Base-by-base conservation (phyloP, 495 filamentous ascomycete genomes). In the Penicillium atrosanguineum region DNA sequence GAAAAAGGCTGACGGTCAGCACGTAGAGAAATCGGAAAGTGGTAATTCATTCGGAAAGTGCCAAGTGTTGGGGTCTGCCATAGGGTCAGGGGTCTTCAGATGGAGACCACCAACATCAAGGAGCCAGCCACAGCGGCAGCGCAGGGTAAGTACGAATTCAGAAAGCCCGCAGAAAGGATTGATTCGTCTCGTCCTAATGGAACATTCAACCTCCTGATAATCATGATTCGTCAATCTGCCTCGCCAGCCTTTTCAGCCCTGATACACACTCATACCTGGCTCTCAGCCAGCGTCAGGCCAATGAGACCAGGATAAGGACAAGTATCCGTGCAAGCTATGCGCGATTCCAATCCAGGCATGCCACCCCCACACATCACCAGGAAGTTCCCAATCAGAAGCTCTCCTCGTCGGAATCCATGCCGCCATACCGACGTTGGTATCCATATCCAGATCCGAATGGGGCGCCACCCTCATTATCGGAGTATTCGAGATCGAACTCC, bases 401-500 rank as follows among this genome's bases (percentile, higher is more conserved):
- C 40, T 72, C 70, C 46, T 72, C 68, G 43, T 72, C 72, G 15
- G 65, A 72, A 42, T 72, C 65, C 44, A 60, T 50, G 42, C 56
- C 59, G 51, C 52, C 61, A 44, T 50, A 57, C 15, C 58, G 55
- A 39, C 50, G 52, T 43, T 64, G 60, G 44, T 58, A 65, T 48
- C 58, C 54, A 47, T 40, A 57, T 41, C 63, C 66, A 52, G 29
- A 56, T 29, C 55, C 50, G 42, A 52, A 50, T 16, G 46, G 29
- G 15, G 41, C 50, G 6, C 62, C 63, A 19, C 62, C 64, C 28
- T 83, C 81, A 45, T 75, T 76, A 44, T 74, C 75, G 41, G 74
- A 81, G 23, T 68, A 67, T 44, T 79, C 74, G 40, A 72, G 67
- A 56, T 81, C 79, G 52, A 69, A 83, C 21, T 82, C 79, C 50